These are phyloP conservation scores for Ophiostoma pallidulum DNA, from an alignment of 2,329 filamentous ascomycete genomes.

Conservation along the genomic window DNA sequence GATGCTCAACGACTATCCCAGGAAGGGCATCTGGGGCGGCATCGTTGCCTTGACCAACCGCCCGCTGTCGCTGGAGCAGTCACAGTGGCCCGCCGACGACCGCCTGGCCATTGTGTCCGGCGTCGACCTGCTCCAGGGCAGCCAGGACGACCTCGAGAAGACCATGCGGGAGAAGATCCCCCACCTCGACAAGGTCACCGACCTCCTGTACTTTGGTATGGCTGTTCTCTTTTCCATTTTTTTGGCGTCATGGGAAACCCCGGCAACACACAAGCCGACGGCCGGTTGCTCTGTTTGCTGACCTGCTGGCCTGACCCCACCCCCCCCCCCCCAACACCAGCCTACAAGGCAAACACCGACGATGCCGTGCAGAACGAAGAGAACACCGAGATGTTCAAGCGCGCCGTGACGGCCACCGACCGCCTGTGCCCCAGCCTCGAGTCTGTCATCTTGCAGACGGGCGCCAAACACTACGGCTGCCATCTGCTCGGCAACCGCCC, in stretches of 20 bases:
- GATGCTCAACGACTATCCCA: constrained; percentile 18
- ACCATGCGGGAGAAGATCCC: constrained; percentile 25
- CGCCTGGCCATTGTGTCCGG: constrained; percentile 32
- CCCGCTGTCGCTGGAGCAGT: constrained; percentile 22
- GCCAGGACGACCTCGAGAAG: constrained; percentile 29
- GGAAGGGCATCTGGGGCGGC: constrained; percentile 16
- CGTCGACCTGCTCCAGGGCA: constrained; percentile 31
- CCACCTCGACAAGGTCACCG: constrained; percentile 29
- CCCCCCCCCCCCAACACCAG: constrained; percentile 12
- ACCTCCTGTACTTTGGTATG: constrained; percentile 33
- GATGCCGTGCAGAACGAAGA: constrained; percentile 29
- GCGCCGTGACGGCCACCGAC: constrained; percentile 28
- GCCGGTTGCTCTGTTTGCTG: too few relatives aligned
- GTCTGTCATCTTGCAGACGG: constrained; percentile 29
- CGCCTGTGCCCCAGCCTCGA: constrained; percentile 25
- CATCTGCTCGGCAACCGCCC: constrained; percentile 31
- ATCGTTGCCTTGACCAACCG: constrained; percentile 20
- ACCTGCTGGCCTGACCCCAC: too few relatives aligned
- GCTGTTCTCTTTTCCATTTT: too few relatives aligned
- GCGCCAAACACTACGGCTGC: constrained; percentile 31
- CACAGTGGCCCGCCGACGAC: constrained; percentile 29
- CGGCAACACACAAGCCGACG: too few relatives aligned
- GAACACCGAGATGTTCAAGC: constrained; percentile 31
- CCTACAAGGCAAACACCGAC: constrained; percentile 33
- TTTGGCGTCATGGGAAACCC: too few relatives aligned